Percentiles rank a stretch among this genome's conserved stretches.
phyloP scores from a whole-genome alignment of 2,329 filamentous ascomycete species.

The Talaromyces piceae region DNA sequence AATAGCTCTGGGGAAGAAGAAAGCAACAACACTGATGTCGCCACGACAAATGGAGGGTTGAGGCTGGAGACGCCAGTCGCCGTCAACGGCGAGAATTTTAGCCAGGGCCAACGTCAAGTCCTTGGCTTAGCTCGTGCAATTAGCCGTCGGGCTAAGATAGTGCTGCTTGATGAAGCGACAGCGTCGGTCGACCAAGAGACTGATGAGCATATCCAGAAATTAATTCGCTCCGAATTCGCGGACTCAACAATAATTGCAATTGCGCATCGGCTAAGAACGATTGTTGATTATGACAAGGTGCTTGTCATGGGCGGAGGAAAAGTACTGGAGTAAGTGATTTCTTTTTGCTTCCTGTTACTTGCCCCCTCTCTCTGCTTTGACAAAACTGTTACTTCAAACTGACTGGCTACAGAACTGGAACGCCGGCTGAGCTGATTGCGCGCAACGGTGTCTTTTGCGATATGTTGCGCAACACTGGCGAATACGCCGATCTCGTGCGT shows the following conservation, averaged over 20 bases:
- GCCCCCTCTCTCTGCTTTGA: background rate
- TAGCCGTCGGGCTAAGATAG: conserved; percentile 48
- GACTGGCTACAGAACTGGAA: conserved; percentile 16
- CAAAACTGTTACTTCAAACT: too few relatives aligned
- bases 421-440: conserved; percentile 16
- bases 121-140: conserved; percentile 55
- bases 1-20: conserved; percentile 26
- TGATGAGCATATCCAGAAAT: conserved; percentile 50
- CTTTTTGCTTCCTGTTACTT: background rate
- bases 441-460: conserved; percentile 18
- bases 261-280: conserved; percentile 58
- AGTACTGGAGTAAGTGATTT: conserved; percentile 43
- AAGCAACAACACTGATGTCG: conserved; percentile 15
- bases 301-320: conserved; percentile 50
- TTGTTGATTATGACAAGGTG: conserved; percentile 54
- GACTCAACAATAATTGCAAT: conserved; percentile 57
- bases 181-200: conserved; percentile 56
- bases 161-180: conserved; percentile 59
- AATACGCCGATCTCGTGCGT: conserved; percentile 19
- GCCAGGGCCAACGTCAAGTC: conserved; percentile 56
- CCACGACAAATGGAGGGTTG: conserved; percentile 23
- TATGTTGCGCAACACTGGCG: conserved; percentile 21
- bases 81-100: conserved; percentile 40
- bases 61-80: conserved; percentile 47
- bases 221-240: conserved; percentile 46